These are phyloP conservation scores for Aurantiochytrium sp. DNA, from an alignment of 108 stramenopile species.

Conservation along the genomic window DNA sequence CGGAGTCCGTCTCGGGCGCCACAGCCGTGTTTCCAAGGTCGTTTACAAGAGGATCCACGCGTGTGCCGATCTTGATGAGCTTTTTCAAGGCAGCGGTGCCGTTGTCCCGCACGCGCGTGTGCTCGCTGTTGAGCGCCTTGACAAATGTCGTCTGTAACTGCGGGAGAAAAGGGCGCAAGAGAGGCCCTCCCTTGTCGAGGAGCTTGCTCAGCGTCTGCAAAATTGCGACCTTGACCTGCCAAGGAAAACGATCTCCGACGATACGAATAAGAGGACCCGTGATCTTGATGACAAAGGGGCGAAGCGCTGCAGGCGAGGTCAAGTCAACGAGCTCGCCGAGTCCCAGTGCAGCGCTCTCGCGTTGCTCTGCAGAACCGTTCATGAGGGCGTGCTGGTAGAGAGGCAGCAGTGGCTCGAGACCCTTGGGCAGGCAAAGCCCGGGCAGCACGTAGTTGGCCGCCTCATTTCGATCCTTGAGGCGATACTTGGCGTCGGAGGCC, in stretches of 20 bases:
- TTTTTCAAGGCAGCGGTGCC: constrained; percentile 71
- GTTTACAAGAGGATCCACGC: constrained; percentile 82
- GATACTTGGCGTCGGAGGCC: constrained; percentile 72
- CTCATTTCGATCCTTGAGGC: constrained; percentile 74
- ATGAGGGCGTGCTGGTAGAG: constrained; percentile 90
- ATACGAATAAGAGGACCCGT: constrained; percentile 95
- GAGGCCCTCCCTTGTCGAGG: constrained; percentile 77
- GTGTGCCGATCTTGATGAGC: constrained; percentile 73
- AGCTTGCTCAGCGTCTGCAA: constrained; percentile 76
- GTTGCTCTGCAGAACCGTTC: constrained; percentile 60
- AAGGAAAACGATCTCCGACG: constrained; percentile 86
- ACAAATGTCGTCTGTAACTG: constrained; percentile 99
- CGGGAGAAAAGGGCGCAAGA: constrained; percentile 90
- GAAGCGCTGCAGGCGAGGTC: constrained; percentile 54
- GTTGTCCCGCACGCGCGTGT: constrained; percentile 70
- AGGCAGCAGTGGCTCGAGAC: constrained; percentile 88
- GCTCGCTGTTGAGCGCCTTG: constrained; percentile 88
- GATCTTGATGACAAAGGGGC: constrained; percentile 86
- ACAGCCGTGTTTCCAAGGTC: constrained; percentile 48
- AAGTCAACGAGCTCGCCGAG: constrained; percentile 84
- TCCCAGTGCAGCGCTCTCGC: constrained; percentile 70
- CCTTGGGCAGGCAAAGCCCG: constrained; percentile 83
- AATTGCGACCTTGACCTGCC: constrained; percentile 83
- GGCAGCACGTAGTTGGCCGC: constrained; percentile 78
- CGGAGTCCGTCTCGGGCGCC: neutral